Percentiles rank a stretch among this genome's conserved stretches.
Conservation (phyloP, 306 rosid species). For the Alnus glutinosa region DNA sequence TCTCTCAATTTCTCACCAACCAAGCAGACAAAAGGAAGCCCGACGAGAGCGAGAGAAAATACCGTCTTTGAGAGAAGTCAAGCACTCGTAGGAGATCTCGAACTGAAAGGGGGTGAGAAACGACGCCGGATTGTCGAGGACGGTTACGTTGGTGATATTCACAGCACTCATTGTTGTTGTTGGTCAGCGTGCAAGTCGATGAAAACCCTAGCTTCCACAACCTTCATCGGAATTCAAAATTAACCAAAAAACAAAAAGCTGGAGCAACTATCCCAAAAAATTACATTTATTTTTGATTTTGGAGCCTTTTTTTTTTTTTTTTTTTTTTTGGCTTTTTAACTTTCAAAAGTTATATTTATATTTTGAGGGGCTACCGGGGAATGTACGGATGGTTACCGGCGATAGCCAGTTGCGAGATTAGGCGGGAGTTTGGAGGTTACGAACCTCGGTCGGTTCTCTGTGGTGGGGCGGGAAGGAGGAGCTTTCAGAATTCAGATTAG, state of each 20-base stretch:
- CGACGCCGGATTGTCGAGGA: slow-evolving; percentile 75
- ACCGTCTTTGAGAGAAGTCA: slow-evolving; percentile 77
- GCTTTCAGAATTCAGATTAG: not conserved
- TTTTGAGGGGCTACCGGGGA: not conserved
- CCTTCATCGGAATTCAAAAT: slow-evolving; percentile 28
- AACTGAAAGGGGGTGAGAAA: slow-evolving; percentile 82
- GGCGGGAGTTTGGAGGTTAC: slow-evolving; percentile 30
- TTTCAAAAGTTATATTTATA: not conserved
- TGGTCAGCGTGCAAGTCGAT: not conserved
- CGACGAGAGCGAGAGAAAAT: not conserved
- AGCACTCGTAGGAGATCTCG: slow-evolving; percentile 87
- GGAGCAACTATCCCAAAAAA: not conserved
- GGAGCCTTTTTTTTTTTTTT: not conserved
- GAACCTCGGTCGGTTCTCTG: not conserved
- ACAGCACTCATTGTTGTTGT: slow-evolving; percentile 74
- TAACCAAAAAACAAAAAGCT: not conserved
- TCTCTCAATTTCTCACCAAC: not conserved
- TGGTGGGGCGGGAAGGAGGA: not conserved
- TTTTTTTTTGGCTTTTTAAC: not conserved
- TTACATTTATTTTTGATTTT: not conserved
- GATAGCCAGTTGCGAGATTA: slow-evolving; percentile 25
- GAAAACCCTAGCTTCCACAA: slow-evolving; percentile 31
- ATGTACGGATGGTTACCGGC: slow-evolving; percentile 7
- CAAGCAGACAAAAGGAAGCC: not conserved
- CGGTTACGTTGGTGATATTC: slow-evolving; percentile 84